These are phyloP conservation scores for Agastache rugosa DNA, from an alignment of 257 asterid genomes.

Conservation along the genomic window DNA sequence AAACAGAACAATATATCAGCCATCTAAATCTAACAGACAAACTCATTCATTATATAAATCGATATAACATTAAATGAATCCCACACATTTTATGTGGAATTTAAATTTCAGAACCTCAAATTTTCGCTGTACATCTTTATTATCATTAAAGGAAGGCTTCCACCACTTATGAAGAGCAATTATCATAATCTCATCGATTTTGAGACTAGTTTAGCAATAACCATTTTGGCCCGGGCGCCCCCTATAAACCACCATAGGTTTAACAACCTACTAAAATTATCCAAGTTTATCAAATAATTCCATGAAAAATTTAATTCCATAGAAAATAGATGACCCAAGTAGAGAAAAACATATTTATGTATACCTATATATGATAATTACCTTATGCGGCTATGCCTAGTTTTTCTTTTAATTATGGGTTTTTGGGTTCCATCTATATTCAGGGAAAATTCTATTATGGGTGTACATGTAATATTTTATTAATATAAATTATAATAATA, in stretches of 20 bases:
- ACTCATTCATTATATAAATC: not conserved
- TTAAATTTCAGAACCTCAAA: constrained; percentile 18
- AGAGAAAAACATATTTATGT: not conserved
- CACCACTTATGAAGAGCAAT: not conserved
- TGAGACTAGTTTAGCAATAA: not conserved
- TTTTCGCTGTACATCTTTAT: not conserved
- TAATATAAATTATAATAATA: too few relatives aligned
- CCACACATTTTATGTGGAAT: constrained; percentile 27
- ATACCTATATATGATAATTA: not conserved
- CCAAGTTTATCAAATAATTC: not conserved
- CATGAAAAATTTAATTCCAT: not conserved
- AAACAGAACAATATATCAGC: not conserved
- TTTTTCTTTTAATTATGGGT: not conserved
- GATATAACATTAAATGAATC: constrained; percentile 20
- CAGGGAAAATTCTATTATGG: too few relatives aligned
- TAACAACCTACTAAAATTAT: not conserved
- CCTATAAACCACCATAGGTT: not conserved
- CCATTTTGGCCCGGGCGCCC: not conserved
- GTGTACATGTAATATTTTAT: too few relatives aligned
- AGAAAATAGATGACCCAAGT: not conserved
- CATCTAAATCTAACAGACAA: not conserved
- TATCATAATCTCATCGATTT: not conserved
- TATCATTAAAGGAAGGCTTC: not conserved
- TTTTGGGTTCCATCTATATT: not conserved
- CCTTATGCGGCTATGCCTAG: not conserved